phyloP scores from a whole-genome alignment of 2,329 filamentous ascomycete species.

The Penicillium aurantiogriseum region DNA sequence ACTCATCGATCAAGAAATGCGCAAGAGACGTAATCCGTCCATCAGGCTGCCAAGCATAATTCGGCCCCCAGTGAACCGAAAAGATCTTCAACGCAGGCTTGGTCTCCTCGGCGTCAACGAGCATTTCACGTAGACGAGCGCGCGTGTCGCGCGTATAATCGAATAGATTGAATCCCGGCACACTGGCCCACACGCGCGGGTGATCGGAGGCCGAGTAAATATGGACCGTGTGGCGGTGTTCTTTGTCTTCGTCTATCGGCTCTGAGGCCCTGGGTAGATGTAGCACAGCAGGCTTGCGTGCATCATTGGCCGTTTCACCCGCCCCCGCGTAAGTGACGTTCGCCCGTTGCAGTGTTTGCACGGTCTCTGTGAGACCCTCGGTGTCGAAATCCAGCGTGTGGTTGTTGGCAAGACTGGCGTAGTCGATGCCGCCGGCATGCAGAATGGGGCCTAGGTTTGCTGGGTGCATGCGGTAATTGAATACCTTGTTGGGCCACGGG shows the following conservation, averaged over 20 bases:
- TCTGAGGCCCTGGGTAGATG: slow-evolving; percentile 16
- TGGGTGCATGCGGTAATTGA: slow-evolving; percentile 45
- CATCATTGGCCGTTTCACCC: slow-evolving; percentile 32
- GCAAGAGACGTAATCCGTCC: slow-evolving; percentile 34
- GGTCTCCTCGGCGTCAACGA: not conserved
- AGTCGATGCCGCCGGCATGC: slow-evolving; percentile 33
- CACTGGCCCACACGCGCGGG: slow-evolving; percentile 32
- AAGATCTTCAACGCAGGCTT: slow-evolving; percentile 35
- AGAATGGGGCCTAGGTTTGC: slow-evolving; percentile 34
- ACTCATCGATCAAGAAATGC: slow-evolving; percentile 43
- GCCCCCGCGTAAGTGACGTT: slow-evolving; percentile 34
- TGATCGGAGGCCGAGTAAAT: slow-evolving; percentile 41
- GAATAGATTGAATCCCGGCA: slow-evolving; percentile 39
- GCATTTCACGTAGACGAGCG: slow-evolving; percentile 21
- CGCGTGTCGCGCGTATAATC: slow-evolving; percentile 32
- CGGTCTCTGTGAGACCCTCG: slow-evolving; percentile 37
- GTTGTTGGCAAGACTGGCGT: slow-evolving; percentile 42
- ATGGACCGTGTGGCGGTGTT: slow-evolving; percentile 22
- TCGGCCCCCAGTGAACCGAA: slow-evolving; percentile 44
- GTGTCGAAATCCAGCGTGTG: slow-evolving; percentile 40
- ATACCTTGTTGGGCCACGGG: slow-evolving; percentile 41
- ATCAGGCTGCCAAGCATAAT: slow-evolving; percentile 39
- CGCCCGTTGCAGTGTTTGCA: slow-evolving; percentile 27
- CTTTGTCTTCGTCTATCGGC: not conserved
- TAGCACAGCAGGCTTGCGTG: slow-evolving; percentile 30